Base-by-base conservation (phyloP, 2,329 filamentous ascomycete genomes). In the Amauroascus verrucosus region DNA sequence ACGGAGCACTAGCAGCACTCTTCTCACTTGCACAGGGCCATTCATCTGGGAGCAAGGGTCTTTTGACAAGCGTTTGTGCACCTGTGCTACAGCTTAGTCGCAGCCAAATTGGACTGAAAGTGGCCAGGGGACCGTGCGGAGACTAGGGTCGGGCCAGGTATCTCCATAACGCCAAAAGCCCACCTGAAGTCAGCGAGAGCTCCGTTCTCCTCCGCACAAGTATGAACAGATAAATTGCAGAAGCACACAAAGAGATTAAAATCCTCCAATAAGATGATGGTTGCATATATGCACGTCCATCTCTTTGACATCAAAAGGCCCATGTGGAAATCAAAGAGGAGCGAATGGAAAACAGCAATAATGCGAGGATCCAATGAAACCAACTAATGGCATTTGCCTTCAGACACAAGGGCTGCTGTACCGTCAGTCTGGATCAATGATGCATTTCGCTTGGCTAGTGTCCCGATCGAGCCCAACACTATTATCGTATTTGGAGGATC, bases 401-500 rank as follows among this genome's bases (percentile, higher is more conserved):
- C 48, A 41, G 30, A 50, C 20, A 30, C 6, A 50, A 18, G n/a
- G n/a, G n/a, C n/a, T 11, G 7, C 30, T n/a, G 51, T 48, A 37
- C 46, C 54, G 50, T 46, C 50, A 50, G 54, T 24, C 54, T 53
- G 54, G 54, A 56, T 56, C 54, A 46, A 47, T 53, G 44, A 41
- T 48, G 51, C 51, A 48, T 8, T 41, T 54, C 46, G 51, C 51
- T 49, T 49, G 46, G 51, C n/a, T 43, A 26, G 22, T 18, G 38
- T n/a, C 28, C 40, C 30, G 22, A 38, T 38, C 18, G 30, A 37
- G 50, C 8, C 48, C 26, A 51, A 30, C 41, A 26, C 30, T n/a
- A n/a, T n/a, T n/a, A n/a, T n/a, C n/a, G n/a, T n/a, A 38, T 52
- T 52, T 11, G 40, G 48, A 44, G 24, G 8, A 16, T 46, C n/a